Evolutionary conservation across 768 basidiomycete genomes (phyloP), one percentile per base, ranked within the genome.

Genomic region (Paxillus involutus): DNA sequence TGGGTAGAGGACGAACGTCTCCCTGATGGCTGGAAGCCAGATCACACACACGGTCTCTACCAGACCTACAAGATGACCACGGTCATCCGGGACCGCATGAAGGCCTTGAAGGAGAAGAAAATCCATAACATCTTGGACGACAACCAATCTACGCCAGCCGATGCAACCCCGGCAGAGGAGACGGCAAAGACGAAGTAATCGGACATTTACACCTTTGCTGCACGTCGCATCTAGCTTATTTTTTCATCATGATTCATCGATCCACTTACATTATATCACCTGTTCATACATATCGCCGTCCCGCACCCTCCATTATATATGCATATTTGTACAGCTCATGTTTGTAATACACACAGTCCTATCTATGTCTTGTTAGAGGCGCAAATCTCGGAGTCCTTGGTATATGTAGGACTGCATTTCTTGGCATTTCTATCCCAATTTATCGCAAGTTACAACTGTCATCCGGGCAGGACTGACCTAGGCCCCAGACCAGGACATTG

Each of bases 1-100:
- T 87, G 84, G 84, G 71, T 84, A 26, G 59, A 65, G 10, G 57
- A 80, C 32, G 84, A 83, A 59, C 72, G 79, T 7, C 57, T 87
- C 12, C 84, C 85, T 1, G 65, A 67, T 4, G 61, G 52, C 14
- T 76, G 75, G 75, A 48, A 45, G 35, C 71, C 71, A 3, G 44
- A 47, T 39, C 73, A 73, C 42, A 62, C 53, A 6, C 65, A 64
- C 8, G 64, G 67, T n/a, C 61, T 73, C 16, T 61, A 58, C 47
- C 55, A 61, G 57, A 69, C 71, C 1, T 64, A 70, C 56, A 59
- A 42, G 12, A 68, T 70, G 71, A 3, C 68, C 3, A 63, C 57
- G 11, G 57, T 61, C 13, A 48, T 73, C 32, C 60, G 71, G 7
- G 57, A 65, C 2, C 68, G 58, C 30, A 70, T 70, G 68, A 56